A percentile compares a stretch with the other conserved stretches of the same genome.
phyloP scores from a whole-genome alignment of 495 filamentous ascomycete genomes.

The Penicilliopsis zonata region DNA sequence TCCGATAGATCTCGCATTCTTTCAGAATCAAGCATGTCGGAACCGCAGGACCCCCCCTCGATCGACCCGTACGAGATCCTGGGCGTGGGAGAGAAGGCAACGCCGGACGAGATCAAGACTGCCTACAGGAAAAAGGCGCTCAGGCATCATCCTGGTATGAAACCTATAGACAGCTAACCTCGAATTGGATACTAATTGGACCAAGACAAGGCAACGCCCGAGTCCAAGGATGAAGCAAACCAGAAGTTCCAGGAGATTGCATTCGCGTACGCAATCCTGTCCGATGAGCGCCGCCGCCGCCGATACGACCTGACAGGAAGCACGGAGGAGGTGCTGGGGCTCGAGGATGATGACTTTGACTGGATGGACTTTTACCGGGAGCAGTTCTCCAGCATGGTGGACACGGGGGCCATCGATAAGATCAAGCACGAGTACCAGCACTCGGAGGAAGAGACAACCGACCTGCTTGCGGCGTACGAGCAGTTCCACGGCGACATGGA shows the following conservation, averaged over 20 bases:
- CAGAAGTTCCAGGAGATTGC: constrained; percentile 77
- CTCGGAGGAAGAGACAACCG: constrained; percentile 71
- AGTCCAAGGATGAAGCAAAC: constrained; percentile 56
- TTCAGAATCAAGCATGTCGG: too few relatives aligned
- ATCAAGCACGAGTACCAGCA: constrained; percentile 70
- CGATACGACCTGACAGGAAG: constrained; percentile 84
- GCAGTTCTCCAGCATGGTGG: constrained; percentile 65
- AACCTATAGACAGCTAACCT: background rate
- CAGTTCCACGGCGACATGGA: constrained; percentile 60
- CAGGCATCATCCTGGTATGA: constrained; percentile 78
- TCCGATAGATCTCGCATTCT: too few relatives aligned
- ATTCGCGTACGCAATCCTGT: constrained; percentile 88
- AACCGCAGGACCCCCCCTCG: constrained; percentile 30
- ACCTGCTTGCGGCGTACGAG: constrained; percentile 65
- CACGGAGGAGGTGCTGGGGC: constrained; percentile 63
- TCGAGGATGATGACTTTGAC: constrained; percentile 67
- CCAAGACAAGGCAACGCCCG: constrained; percentile 59
- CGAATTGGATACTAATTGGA: constrained; percentile 3
- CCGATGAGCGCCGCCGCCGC: constrained; percentile 59
- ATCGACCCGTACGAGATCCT: constrained; percentile 88
- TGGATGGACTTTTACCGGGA: constrained; percentile 81
- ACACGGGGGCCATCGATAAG: constrained; percentile 51
- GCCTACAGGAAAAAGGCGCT: constrained; percentile 87
- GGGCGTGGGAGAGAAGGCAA: constrained; percentile 53
- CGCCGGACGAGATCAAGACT: constrained; percentile 78